Conservation (phyloP, 257 asterid genomes). For the Scutellaria barbata region DNA sequence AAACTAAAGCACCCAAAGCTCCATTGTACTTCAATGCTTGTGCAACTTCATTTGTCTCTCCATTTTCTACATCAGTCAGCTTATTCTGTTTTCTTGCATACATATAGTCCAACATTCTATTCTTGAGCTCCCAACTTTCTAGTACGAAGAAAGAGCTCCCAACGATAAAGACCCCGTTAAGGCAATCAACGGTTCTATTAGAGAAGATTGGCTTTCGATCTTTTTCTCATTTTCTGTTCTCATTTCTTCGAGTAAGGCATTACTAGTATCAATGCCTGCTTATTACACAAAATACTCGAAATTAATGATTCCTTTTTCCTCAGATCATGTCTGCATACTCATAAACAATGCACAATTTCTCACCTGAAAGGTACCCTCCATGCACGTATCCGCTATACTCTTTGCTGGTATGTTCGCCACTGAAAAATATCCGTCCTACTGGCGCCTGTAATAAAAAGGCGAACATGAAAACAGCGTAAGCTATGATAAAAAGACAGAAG, state of each 20-base stretch:
- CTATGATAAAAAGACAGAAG: not conserved
- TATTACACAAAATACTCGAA: slow-evolving; percentile 7
- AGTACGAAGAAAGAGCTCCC: slow-evolving; percentile 54
- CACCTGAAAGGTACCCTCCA: slow-evolving; percentile 94
- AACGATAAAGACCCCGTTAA: slow-evolving; percentile 56
- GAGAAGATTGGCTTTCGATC: slow-evolving; percentile 58
- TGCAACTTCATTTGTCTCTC: slow-evolving; percentile 13
- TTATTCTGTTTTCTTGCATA: slow-evolving; percentile 26
- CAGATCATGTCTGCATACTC: not conserved
- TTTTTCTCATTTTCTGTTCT: slow-evolving; percentile 52
- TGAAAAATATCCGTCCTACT: slow-evolving; percentile 81
- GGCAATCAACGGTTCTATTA: slow-evolving; percentile 62
- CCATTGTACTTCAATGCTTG: not conserved
- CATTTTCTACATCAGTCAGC: slow-evolving; percentile 25
- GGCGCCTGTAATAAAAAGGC: slow-evolving; percentile 66
- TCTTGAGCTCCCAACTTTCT: slow-evolving; percentile 57
- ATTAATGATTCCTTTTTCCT: not conserved
- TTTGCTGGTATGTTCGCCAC: slow-evolving; percentile 92
- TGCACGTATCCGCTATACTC: slow-evolving; percentile 90
- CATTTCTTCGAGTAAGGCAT: slow-evolving; percentile 69
- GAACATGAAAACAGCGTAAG: slow-evolving; percentile 21
- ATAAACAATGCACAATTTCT: not conserved
- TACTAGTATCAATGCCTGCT: slow-evolving; percentile 77
- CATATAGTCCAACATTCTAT: slow-evolving; percentile 24
- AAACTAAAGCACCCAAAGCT: slow-evolving; percentile 24